Percentiles rank a stretch among this genome's conserved stretches.
Evolutionary conservation across 345 rosid genomes (phyloP).

Genomic region (Punica granatum): DNA sequence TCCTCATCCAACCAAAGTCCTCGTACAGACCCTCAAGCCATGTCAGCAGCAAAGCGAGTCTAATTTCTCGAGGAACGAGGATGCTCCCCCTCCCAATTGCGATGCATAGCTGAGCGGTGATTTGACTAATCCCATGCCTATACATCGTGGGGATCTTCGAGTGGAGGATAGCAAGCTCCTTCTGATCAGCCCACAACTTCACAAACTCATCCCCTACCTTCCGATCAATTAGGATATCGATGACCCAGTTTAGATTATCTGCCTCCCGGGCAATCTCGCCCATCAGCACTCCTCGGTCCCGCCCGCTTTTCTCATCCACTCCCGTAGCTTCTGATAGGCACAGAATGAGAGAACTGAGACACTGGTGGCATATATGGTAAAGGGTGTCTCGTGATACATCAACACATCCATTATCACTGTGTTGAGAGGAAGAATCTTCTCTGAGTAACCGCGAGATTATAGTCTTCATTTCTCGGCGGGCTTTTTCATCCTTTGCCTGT

Average conservation of each 20-base stretch:
- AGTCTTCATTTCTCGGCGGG: slow-evolving; percentile 81
- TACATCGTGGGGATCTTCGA: slow-evolving; percentile 76
- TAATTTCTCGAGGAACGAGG: slow-evolving; percentile 59
- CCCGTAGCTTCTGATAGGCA: slow-evolving; percentile 73
- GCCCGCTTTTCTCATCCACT: slow-evolving; percentile 27
- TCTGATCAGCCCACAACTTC: slow-evolving; percentile 84
- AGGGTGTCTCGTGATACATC: slow-evolving; percentile 66
- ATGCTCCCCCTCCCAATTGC: slow-evolving; percentile 78
- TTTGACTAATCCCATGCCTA: slow-evolving; percentile 80
- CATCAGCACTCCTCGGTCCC: slow-evolving; percentile 69
- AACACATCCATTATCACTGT: slow-evolving; percentile 17
- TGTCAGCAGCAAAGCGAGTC: slow-evolving; percentile 59
- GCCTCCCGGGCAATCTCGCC: slow-evolving; percentile 84
- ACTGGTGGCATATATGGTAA: slow-evolving; percentile 69
- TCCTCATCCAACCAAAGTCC: slow-evolving; percentile 90
- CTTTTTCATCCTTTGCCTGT: slow-evolving; percentile 83
- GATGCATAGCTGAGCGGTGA: slow-evolving; percentile 75
- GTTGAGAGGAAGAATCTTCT: slow-evolving; percentile 40
- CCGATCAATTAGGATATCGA: slow-evolving; percentile 61
- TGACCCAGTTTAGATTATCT: slow-evolving; percentile 85
- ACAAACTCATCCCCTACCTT: slow-evolving; percentile 68
- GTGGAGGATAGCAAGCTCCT: slow-evolving; percentile 77
- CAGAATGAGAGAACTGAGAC: slow-evolving; percentile 62
- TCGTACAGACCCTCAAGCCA: slow-evolving; percentile 91
- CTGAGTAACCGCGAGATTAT: slow-evolving; percentile 58